phyloP scores from a whole-genome alignment of 106 monocot genomes.

The Dendrobium chrysotoxum region DNA sequence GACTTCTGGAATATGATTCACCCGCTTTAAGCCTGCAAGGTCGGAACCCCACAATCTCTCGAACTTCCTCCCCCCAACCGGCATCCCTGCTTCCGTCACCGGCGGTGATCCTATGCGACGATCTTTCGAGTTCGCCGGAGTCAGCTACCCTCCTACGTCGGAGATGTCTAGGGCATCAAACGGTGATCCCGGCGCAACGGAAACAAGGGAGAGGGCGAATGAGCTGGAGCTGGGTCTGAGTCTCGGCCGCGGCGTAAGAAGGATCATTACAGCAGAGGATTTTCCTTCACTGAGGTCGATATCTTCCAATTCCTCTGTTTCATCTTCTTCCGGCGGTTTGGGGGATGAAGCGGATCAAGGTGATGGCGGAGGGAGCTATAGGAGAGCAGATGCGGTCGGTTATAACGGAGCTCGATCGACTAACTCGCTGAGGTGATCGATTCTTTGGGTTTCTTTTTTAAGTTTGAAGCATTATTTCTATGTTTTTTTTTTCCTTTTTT shows the following conservation, averaged over 20 bases:
- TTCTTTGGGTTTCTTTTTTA: background rate
- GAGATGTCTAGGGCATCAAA: conserved; percentile 1
- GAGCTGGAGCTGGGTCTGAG: conserved; percentile 7
- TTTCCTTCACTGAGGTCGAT: background rate
- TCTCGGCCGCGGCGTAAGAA: background rate
- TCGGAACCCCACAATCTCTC: background rate
- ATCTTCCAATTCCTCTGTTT: conserved; percentile 7
- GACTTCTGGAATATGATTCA: background rate
- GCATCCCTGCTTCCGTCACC: background rate
- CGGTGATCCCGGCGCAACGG: background rate
- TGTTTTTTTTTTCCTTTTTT: background rate
- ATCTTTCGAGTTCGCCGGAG: background rate
- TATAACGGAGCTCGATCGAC: background rate
- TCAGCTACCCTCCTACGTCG: background rate
- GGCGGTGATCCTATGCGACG: background rate
- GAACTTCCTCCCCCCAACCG: background rate
- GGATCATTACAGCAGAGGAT: conserved; percentile 1
- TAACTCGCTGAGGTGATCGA: background rate
- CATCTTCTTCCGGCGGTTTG: conserved; percentile 3
- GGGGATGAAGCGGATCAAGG: background rate
- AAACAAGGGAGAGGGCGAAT: background rate
- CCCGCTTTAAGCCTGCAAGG: background rate
- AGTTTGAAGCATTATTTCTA: background rate
- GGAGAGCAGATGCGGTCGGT: background rate
- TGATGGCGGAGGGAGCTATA: background rate